Base-by-base conservation (phyloP, 116 monocot species). In the Thalassia testudinum region DNA sequence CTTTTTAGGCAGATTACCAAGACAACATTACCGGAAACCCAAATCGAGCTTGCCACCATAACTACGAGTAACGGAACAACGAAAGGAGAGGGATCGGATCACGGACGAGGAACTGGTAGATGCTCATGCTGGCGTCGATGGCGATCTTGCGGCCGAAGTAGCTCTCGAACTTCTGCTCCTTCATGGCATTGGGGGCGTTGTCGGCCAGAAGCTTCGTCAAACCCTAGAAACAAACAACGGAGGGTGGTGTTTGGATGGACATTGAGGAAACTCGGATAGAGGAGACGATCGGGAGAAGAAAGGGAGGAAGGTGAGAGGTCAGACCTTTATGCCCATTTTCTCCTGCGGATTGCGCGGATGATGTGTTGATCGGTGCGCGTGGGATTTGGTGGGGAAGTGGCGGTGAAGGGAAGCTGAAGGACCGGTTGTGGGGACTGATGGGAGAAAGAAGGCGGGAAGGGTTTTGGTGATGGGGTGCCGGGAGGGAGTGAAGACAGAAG, bases 81-180 rank as follows among this genome's bases (percentile, higher is more conserved):
- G 26, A 60, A 53, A 27, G 21, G 26, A 19, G 18, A 30, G 26
- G 1, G 27, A 20, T 17, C 18, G 17, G 28, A 28, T n/a, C n/a
- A 67, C 69, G 44, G 28, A 95, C 95, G 24, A 97, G 82, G 65
- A 97, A 97, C 70, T 97, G 95, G 75, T 97, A 97, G 67, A 97
- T 97, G 74, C 95, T 88, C 95, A 97, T 97, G 81, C 88, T 88
- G 64, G 95, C 89, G 57, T 97, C 95, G 54, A 95, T 66, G 43
- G 89, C 85, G 58, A 97, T 85, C 72, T 85, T 81, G 16, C 95
- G 88, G 14, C 95, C 95, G 52, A 79, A 97, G 53, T 88, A 97
- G 72, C 89, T 82, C 72, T 88, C 95, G 56, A 97, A 88, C 72
- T 97, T 97, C 67, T 79, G 75, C 82, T 97, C 95, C 77, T 97